Evolutionary conservation across 768 basidiomycete genomes (phyloP).

Genomic region (Hirschioporus abietinus): DNA sequence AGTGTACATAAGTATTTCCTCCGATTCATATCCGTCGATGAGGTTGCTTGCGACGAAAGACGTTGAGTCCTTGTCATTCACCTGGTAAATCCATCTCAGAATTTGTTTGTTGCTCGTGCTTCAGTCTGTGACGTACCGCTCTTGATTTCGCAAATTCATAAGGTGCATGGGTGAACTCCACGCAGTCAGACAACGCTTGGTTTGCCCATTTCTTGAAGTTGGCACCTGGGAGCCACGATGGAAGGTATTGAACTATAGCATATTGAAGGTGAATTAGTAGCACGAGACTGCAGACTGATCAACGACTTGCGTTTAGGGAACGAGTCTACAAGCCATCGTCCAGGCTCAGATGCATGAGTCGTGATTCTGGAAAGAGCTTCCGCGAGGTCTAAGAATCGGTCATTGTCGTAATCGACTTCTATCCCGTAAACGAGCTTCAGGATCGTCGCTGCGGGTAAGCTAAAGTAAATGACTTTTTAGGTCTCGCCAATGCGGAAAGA

Average conservation of each 20-base stretch:
- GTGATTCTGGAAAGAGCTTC: constrained; percentile 8
- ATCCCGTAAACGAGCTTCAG: constrained; percentile 21
- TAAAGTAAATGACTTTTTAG: constrained; percentile 1
- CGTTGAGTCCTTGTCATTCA: background rate
- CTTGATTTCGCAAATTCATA: background rate
- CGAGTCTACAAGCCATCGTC: background rate
- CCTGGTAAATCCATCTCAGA: background rate
- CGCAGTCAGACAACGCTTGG: background rate
- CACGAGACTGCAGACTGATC: background rate
- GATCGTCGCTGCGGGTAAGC: constrained; percentile 19
- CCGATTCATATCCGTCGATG: background rate
- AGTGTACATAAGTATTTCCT: background rate
- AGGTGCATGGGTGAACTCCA: background rate
- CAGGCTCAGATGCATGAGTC: background rate
- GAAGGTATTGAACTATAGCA: background rate
- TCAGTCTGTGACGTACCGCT: background rate
- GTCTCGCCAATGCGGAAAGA: background rate
- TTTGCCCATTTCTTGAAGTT: background rate
- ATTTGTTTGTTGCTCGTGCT: background rate
- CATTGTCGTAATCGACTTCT: constrained; percentile 16
- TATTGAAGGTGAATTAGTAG: background rate
- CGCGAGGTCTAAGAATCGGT: constrained; percentile 16
- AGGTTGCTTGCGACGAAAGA: background rate
- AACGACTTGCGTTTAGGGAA: background rate
- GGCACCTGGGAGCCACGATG: background rate